Base-by-base conservation (phyloP, 2,329 filamentous ascomycete species). In the Fusarium secorum region DNA sequence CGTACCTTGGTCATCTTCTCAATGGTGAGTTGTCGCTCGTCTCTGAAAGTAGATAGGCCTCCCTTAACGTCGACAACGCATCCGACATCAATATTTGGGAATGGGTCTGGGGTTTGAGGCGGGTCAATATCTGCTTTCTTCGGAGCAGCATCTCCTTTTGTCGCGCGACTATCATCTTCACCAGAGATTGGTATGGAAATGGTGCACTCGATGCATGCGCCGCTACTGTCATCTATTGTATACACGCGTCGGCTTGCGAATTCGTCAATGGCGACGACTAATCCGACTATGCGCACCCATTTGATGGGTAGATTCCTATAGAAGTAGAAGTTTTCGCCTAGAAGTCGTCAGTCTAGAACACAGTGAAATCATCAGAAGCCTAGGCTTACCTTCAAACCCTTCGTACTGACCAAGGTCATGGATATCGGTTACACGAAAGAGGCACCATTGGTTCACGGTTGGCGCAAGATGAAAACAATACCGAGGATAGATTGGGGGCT, bases 251-350 rank as follows among this genome's bases (percentile, higher is more conserved):
- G 82, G 38, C 79, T 80, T 38, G 75, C 68, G 60, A 83, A 86
- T 26, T 89, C 84, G 69, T 89, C 85, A 38, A 89, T 80, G 17
- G 87, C 88, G 60, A 94, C 89, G 26, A 95, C 85, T 13, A 94
- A 80, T 33, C 93, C 93, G 11, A 89, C 86, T 35, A 95, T 79
- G 67, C 90, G 89, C 57, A 93, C 87, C 88, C 90, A 95, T 85
- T 89, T 89, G 73, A 95, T 89, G 1, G 93, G 93, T 72, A 95
- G 89, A 78, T 94, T 95, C 53, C 85, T 80, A 81, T 90, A 85
- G 79, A 94, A 94, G 77, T 85, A 90, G 36, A 90, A 83, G 69
- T 86, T 82, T 74, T 88, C 86, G 52, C 84, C 84, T 81, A 26
- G 8, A 33, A 15, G 4, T 7, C 10, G 56, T 77, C 28, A 76